Percentiles rank a stretch among this genome's conserved stretches.
Conservation (phyloP, 2,329 filamentous ascomycete species). For the Fusarium sp. region DNA sequence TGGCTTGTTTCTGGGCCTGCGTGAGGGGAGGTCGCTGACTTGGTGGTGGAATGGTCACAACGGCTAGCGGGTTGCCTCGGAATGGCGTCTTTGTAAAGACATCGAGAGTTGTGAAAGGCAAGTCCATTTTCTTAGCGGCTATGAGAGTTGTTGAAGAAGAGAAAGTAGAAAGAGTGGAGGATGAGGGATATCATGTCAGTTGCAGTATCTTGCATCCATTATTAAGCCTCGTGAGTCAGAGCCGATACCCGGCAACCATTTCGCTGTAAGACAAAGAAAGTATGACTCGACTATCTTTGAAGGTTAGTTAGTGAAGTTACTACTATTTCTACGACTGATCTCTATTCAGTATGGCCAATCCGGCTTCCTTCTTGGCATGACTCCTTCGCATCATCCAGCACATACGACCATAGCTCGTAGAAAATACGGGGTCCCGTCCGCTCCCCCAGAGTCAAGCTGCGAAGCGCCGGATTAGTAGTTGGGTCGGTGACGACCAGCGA, state of each 20-base stretch:
- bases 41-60: slow-evolving; percentile 63
- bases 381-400: not conserved
- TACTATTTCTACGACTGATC: not conserved
- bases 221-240: not conserved
- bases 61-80: slow-evolving; percentile 69
- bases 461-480: not conserved
- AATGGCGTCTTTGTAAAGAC: slow-evolving; percentile 66
- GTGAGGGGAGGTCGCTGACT: slow-evolving; percentile 44
- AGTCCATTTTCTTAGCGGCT: too few species aligned
- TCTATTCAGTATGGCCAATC: not conserved
- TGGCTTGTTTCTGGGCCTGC: slow-evolving; percentile 65
- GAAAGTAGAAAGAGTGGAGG: not conserved
- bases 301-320: too few species aligned
- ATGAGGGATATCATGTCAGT: not conserved
- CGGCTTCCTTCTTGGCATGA: not conserved
- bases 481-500: not conserved
- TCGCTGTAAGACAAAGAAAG: not conserved
- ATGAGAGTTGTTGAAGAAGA: not conserved
- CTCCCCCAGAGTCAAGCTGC: not conserved
- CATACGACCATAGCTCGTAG: not conserved
- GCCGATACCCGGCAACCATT: not conserved
- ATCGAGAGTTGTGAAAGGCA: slow-evolving; percentile 65
- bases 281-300: not conserved
- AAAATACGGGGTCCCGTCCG: not conserved
- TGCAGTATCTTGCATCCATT: not conserved